Percentiles rank a stretch among this genome's conserved stretches.
Evolutionary conservation across 2,329 filamentous ascomycete genomes (phyloP).

Genomic region (Fusarium equiseti): DNA sequence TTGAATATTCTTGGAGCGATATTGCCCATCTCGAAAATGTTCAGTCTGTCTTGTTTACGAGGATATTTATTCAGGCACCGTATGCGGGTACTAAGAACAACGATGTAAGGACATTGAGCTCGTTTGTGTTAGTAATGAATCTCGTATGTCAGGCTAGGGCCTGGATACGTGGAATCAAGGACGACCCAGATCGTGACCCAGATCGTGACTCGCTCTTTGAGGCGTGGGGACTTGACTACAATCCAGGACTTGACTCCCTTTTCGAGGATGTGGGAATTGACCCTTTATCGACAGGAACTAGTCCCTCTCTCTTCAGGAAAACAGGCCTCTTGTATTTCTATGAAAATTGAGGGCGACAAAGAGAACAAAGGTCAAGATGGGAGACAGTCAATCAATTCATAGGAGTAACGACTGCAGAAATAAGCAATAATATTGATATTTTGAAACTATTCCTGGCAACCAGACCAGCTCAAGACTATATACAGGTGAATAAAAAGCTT

Average conservation of each 20-base stretch:
- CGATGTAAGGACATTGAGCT: neutral
- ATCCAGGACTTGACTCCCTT: neutral
- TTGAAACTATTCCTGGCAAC: neutral
- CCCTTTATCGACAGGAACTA: too few relatives aligned
- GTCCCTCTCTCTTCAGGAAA: too few relatives aligned
- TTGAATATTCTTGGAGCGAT: too few relatives aligned
- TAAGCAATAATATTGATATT: neutral
- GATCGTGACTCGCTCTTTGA: neutral
- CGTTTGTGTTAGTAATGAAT: neutral
- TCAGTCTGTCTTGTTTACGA: neutral
- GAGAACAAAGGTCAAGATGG: neutral
- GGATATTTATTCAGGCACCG: neutral
- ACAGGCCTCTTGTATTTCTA: too few relatives aligned
- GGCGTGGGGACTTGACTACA: neutral
- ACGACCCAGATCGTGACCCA: too few relatives aligned
- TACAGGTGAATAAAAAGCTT: neutral
- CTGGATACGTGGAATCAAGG: neutral
- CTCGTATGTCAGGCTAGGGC: neutral
- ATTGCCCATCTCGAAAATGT: too few relatives aligned
- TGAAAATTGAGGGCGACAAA: fast-evolving
- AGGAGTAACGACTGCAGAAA: neutral
- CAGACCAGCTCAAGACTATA: neutral
- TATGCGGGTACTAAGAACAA: neutral
- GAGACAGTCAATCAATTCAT: too few relatives aligned
- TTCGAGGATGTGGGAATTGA: neutral